Evolutionary conservation across 345 rosid genomes (phyloP).

Genomic region (Hibiscus syriacus): DNA sequence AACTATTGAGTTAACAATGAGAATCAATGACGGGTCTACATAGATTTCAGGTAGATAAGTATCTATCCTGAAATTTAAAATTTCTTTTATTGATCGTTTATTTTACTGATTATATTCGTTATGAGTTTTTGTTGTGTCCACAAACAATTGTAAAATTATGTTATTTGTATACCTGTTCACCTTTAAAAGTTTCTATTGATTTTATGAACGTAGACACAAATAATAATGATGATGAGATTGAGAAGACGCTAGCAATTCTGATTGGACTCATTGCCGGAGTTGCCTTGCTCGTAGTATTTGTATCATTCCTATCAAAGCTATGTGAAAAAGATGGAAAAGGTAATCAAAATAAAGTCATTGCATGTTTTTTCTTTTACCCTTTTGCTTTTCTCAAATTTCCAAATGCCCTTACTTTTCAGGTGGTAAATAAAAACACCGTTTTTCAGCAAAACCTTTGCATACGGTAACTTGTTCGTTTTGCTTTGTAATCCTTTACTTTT

Average conservation of each 20-base stretch:
- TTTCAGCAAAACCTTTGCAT: too few relatives aligned
- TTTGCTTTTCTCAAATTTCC: not conserved
- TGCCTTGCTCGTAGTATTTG: constrained; percentile 61
- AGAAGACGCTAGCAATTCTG: constrained; percentile 86
- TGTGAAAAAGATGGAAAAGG: constrained; percentile 57
- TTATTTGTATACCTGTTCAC: too few relatives aligned
- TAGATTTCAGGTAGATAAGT: too few relatives aligned
- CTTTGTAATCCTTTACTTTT: too few relatives aligned
- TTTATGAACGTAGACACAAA: constrained; percentile 15
- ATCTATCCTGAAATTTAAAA: too few relatives aligned
- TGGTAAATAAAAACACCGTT: constrained; percentile 19
- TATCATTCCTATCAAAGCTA: constrained; percentile 53
- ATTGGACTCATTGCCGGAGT: constrained; percentile 82
- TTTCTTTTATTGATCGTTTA: too few relatives aligned
- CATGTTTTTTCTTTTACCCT: not conserved
- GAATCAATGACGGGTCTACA: too few relatives aligned
- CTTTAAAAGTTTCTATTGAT: not conserved
- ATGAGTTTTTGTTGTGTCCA: too few relatives aligned
- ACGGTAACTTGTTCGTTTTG: too few relatives aligned
- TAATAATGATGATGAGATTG: constrained; percentile 55
- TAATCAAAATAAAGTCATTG: constrained; percentile 5
- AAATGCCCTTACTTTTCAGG: constrained; percentile 19
- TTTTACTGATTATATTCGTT: too few relatives aligned
- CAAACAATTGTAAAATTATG: too few relatives aligned
- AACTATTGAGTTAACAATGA: too few relatives aligned